Evolutionary conservation across 1,139 yeast genomes (phyloP).

Genomic region (Protomyces arabidopsidicola): DNA sequence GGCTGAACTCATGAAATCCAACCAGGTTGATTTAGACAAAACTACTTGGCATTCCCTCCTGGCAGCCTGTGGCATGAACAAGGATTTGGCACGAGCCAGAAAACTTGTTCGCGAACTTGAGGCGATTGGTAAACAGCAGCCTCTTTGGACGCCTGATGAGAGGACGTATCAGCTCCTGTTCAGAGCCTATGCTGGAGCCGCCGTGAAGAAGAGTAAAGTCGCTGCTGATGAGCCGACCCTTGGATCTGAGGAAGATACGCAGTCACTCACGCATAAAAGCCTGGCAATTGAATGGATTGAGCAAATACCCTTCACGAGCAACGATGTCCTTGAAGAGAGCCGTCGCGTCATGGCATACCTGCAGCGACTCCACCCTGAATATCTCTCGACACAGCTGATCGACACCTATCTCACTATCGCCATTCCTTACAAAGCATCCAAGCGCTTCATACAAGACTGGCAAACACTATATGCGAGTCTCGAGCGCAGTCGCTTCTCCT

Average conservation of each 20-base stretch:
- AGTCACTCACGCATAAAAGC: background rate
- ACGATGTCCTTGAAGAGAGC: constrained; percentile 9
- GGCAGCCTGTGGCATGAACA: constrained; percentile 11
- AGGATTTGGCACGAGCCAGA: constrained; percentile 24
- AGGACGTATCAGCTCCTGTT: constrained; percentile 25
- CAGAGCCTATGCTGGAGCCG: constrained; percentile 26
- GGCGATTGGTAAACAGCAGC: background rate
- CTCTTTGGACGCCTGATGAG: constrained; percentile 15
- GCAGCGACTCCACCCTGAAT: constrained; percentile 1
- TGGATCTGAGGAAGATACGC: background rate
- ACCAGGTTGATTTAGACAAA: constrained; percentile 17
- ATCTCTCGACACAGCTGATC: constrained; percentile 18
- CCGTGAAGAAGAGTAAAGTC: background rate
- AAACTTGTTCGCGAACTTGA: constrained; percentile 15
- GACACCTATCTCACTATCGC: constrained; percentile 26
- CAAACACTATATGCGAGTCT: constrained; percentile 1
- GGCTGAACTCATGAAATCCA: constrained; percentile 22
- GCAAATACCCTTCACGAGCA: constrained; percentile 17
- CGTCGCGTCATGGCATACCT: constrained; percentile 12
- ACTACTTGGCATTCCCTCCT: constrained; percentile 25
- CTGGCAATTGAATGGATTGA: constrained; percentile 1
- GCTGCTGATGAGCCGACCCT: background rate
- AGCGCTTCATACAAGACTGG: constrained; percentile 21
- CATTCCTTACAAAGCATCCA: constrained; percentile 8
- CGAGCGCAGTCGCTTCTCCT: constrained; percentile 13